Base-by-base conservation (phyloP, 371 early-diverging fungal genomes). In the Choanephora cucurbitarum region DNA sequence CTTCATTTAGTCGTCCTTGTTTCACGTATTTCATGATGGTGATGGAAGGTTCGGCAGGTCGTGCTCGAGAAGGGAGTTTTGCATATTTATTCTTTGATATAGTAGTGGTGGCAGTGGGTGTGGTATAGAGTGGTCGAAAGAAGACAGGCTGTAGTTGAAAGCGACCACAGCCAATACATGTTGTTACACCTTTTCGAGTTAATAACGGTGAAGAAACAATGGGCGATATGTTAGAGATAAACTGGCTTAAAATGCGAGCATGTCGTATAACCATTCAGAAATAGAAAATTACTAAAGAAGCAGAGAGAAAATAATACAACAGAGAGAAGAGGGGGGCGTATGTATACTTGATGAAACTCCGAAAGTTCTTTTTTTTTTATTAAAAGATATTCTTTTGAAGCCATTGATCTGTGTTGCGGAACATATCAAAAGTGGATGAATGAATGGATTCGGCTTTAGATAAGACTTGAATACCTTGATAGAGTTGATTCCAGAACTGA, bases 401-500 rank as follows among this genome's bases (percentile, higher is more conserved):
- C 82, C 82, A 82, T 52, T 66, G 52, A 57, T 82, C 59, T 9
- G 82, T 78, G n/a, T 72, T 67, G 15, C 53, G 22, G 57, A 79
- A 82, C 73, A 72, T 72, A 7, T 53, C 32, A 42, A 62, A 63
- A 0, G 69, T 58, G 9, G 44, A 55, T 6, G 62, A 60, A 6
- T 55, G 32, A 18, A 75, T 49, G 15, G 57, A 53, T 23, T 60
- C 53, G 1, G 63, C 49, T 17, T 72, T 70, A 7, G 60, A 58
- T 33, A 79, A 54, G 19, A 62, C 44, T 22, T 66, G 59, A 28
- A 72, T 51, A 9, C 72, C 78, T 21, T 52, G 37, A 39, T 74
- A 49, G 19, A 83, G 57, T 4, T 70, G 69, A 24, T 73, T 67
- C 85, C 85, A 85, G 57, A 85, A 82, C 10, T 56, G 55, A 58